Conservation (phyloP, 1,284 basidiomycete genomes). For the Gymnopus androsaceus region DNA sequence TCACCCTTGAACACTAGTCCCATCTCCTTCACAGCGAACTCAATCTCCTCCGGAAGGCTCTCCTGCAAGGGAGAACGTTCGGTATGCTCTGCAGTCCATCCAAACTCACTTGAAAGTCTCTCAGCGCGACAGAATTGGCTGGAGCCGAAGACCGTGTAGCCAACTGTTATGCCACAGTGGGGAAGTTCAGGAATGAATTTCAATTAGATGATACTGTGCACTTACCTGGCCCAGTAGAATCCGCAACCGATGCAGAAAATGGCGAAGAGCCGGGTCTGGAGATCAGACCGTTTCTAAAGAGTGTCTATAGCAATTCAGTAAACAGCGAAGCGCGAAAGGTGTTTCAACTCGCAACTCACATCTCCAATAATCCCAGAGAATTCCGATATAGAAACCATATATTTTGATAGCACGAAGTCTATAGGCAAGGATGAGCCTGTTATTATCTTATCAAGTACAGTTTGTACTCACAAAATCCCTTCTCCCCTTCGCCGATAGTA, state of each 20-base stretch:
- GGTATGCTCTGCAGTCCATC: constrained; percentile 3
- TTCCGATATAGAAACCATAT: background rate
- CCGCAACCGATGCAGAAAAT: background rate
- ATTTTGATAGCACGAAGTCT: constrained; percentile 11
- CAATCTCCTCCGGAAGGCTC: background rate
- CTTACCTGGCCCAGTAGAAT: background rate
- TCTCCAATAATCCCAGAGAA: background rate
- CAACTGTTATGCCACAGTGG: background rate
- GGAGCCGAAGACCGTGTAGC: background rate
- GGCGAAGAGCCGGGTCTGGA: background rate
- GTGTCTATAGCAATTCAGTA: background rate
- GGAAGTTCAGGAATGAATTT: no score
- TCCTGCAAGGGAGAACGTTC: background rate
- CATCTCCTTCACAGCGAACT: constrained; percentile 2
- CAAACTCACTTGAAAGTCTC: constrained; percentile 1
- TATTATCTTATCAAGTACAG: background rate
- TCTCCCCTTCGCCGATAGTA: background rate
- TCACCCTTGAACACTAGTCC: no score
- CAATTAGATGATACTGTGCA: background rate
- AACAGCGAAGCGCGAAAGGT: background rate
- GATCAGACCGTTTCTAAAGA: background rate
- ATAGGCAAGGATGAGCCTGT: background rate
- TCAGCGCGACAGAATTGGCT: background rate
- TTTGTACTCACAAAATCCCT: constrained; percentile 6
- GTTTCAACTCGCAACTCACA: background rate